Evolutionary conservation across 2,329 filamentous ascomycete genomes (phyloP).

Genomic region (Sarocladium kiliense): DNA sequence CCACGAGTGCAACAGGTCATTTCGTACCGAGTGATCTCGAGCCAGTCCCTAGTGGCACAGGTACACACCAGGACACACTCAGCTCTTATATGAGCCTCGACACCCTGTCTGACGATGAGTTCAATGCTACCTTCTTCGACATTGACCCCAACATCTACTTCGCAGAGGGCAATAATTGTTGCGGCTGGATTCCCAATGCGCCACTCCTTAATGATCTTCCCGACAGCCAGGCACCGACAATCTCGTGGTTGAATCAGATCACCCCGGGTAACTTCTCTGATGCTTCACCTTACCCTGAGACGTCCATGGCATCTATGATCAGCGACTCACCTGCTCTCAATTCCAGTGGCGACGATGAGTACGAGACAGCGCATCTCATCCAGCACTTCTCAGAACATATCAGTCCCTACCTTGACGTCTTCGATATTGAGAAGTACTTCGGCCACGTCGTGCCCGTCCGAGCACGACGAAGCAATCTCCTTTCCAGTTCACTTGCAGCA

Average conservation of each 20-base stretch:
- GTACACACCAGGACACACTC: conserved; percentile 2
- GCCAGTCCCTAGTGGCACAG: background rate
- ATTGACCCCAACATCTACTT: conserved; percentile 15
- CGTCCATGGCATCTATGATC: conserved; percentile 2
- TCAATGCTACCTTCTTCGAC: conserved; percentile 14
- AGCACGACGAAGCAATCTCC: conserved; percentile 13
- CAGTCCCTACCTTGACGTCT: conserved; percentile 15
- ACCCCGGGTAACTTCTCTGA: conserved; percentile 9
- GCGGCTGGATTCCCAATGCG: conserved; percentile 13
- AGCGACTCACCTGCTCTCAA: conserved; percentile 9
- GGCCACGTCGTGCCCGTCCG: conserved; percentile 14
- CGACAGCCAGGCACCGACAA: conserved; percentile 6
- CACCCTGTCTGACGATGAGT: conserved; percentile 10
- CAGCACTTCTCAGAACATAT: conserved; percentile 14
- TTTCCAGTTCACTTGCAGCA: conserved; percentile 14
- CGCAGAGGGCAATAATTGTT: conserved; percentile 14
- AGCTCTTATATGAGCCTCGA: conserved; percentile 9
- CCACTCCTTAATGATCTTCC: conserved; percentile 4
- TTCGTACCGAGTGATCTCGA: conserved; percentile 6
- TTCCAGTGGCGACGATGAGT: conserved; percentile 10
- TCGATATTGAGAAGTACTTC: conserved; percentile 16
- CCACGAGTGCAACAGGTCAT: conserved; percentile 6
- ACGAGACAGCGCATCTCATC: conserved; percentile 14
- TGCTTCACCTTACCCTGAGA: conserved; percentile 1
- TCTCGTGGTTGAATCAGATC: conserved; percentile 10